phyloP scores from a whole-genome alignment of 2,329 filamentous ascomycete genomes.

The Talaromyces piceae region DNA sequence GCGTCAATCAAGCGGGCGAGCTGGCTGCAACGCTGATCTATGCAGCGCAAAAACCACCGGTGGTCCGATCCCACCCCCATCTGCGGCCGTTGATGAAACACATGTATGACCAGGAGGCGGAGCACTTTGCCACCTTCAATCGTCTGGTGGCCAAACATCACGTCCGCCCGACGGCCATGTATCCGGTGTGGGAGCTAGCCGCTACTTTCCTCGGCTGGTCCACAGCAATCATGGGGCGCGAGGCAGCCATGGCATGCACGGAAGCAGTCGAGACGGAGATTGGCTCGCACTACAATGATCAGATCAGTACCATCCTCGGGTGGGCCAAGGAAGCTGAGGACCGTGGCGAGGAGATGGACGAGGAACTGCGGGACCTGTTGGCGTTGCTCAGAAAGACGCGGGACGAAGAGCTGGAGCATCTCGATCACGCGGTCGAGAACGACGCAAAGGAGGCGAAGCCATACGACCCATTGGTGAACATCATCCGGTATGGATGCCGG shows the following conservation, averaged over 20 bases:
- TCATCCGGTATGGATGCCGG: slow-evolving; percentile 83
- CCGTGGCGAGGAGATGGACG: slow-evolving; percentile 70
- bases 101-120: slow-evolving; percentile 96
- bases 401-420: slow-evolving; percentile 93
- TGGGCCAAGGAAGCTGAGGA: slow-evolving; percentile 72
- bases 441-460: slow-evolving; percentile 85
- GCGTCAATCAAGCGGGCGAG: slow-evolving; percentile 96
- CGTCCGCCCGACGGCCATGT: slow-evolving; percentile 85
- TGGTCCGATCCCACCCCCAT: slow-evolving; percentile 74
- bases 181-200: slow-evolving; percentile 77
- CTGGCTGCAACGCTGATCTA: slow-evolving; percentile 96
- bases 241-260: slow-evolving; percentile 97
- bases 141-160: slow-evolving; percentile 73
- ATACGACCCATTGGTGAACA: slow-evolving; percentile 78
- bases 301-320: slow-evolving; percentile 72
- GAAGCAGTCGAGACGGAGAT: slow-evolving; percentile 97
- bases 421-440: slow-evolving; percentile 90
- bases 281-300: slow-evolving; percentile 87
- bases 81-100: slow-evolving; percentile 87
- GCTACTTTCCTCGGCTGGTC: slow-evolving; percentile 80
- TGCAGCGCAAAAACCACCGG: slow-evolving; percentile 73
- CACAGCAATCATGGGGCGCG: slow-evolving; percentile 79
- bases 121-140: slow-evolving; percentile 83
- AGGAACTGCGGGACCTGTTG: slow-evolving; percentile 67
- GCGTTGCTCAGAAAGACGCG: slow-evolving; percentile 71